Conservation (phyloP, 2,329 filamentous ascomycete species). For the Colletotrichum tropicale region DNA sequence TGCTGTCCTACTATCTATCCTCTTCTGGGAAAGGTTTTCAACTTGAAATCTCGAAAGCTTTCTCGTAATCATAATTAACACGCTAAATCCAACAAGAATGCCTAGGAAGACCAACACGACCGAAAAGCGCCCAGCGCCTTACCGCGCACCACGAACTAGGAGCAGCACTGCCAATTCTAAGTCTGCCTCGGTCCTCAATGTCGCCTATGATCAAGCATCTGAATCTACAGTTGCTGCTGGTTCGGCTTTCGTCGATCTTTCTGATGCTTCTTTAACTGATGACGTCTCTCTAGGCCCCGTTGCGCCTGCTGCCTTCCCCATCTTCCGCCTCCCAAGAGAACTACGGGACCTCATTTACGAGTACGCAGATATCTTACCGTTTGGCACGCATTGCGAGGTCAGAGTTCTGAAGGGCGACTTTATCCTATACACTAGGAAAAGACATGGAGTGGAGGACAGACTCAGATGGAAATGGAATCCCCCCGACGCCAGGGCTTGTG, state of each 20-base stretch:
- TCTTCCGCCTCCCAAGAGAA: not conserved
- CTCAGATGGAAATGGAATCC: too few relatives aligned
- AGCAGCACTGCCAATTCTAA: not conserved
- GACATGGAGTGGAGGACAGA: too few relatives aligned
- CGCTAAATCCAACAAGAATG: not conserved
- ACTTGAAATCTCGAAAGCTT: accelerated
- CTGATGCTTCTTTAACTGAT: not conserved
- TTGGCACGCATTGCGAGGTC: too few relatives aligned
- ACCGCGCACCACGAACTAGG: not conserved
- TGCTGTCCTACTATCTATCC: not conserved
- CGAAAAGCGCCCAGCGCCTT: not conserved
- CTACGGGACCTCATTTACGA: not conserved
- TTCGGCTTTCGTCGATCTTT: accelerated
- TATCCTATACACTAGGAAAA: too few relatives aligned
- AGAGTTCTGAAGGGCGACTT: too few relatives aligned
- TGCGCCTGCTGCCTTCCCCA: not conserved
- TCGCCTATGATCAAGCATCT: not conserved
- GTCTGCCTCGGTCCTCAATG: not conserved
- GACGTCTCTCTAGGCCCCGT: not conserved
- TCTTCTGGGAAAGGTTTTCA: accelerated
- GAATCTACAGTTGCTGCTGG: accelerated
- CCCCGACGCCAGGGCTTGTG: too few relatives aligned
- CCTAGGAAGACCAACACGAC: not conserved
- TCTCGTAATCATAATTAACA: not conserved
- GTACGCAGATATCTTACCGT: not conserved